Evolutionary conservation across 805 yeast species (phyloP).

Genomic region (Spathaspora passalidarum): DNA sequence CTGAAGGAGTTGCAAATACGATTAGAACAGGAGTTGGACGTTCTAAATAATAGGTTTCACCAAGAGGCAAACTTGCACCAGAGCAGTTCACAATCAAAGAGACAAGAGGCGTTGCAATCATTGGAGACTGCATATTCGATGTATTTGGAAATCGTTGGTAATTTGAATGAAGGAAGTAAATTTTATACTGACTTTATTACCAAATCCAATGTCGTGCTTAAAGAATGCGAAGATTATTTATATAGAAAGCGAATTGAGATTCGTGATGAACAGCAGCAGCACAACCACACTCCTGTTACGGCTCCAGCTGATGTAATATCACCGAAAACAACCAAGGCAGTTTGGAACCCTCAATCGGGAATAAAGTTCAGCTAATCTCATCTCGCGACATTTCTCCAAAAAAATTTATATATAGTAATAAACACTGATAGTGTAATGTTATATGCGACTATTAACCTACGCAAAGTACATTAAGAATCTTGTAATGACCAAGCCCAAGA

Average conservation of each 20-base stretch:
- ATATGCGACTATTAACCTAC: conserved; percentile 2
- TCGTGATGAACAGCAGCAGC: conserved; percentile 35
- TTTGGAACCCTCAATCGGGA: not conserved
- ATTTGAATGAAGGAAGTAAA: conserved; percentile 63
- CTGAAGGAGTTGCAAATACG: conserved; percentile 28
- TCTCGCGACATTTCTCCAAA: not conserved
- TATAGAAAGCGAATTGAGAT: conserved; percentile 51
- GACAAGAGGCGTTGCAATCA: conserved; percentile 50
- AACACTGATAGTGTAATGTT: not conserved
- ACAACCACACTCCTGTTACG: not conserved
- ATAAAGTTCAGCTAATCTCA: not conserved
- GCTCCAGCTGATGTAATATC: not conserved
- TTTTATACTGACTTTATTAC: conserved; percentile 65
- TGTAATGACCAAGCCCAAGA: conserved; percentile 30
- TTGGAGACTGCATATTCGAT: conserved; percentile 50
- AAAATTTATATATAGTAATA: not conserved
- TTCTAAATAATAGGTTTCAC: conserved; percentile 26
- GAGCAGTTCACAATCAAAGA: conserved; percentile 24
- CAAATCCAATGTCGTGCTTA: conserved; percentile 42
- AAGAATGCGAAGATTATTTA: conserved; percentile 52
- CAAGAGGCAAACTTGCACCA: conserved; percentile 14
- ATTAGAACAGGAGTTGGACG: conserved; percentile 38
- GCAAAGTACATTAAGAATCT: conserved; percentile 20
- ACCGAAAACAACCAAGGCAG: not conserved
- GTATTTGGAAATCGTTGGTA: conserved; percentile 54